Percentiles rank a stretch among this genome's conserved stretches.
phyloP scores from a whole-genome alignment of 2,329 filamentous ascomycete species.

The Talaromyces rugulosus region DNA sequence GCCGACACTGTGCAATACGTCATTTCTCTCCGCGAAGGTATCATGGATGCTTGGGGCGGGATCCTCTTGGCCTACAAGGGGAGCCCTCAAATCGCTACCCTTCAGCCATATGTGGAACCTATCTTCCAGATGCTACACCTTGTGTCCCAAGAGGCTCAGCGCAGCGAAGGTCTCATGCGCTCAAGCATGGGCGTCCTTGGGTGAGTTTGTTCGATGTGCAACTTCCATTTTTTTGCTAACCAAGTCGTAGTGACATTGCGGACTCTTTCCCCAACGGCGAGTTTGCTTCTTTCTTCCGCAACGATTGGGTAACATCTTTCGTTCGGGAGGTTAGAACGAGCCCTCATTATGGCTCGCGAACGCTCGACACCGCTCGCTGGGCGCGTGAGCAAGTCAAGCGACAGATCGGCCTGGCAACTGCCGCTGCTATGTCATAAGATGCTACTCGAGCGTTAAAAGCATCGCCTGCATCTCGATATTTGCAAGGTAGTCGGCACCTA shows the following conservation, averaged over 20 bases:
- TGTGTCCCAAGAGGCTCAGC: constrained; percentile 77
- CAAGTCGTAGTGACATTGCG: constrained; percentile 69
- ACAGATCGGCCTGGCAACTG: constrained; percentile 51
- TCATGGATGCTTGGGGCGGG: constrained; percentile 98
- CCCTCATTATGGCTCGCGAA: constrained; percentile 78
- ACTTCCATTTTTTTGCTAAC: not conserved
- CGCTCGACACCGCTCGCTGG: constrained; percentile 93
- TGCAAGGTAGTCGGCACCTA: not conserved
- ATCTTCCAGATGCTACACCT: constrained; percentile 84
- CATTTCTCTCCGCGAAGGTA: constrained; percentile 88
- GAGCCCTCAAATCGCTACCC: constrained; percentile 55
- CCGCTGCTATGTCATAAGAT: constrained; percentile 35
- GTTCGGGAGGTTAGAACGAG: constrained; percentile 90
- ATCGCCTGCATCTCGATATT: not conserved
- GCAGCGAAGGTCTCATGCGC: constrained; percentile 85
- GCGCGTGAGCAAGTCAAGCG: constrained; percentile 96
- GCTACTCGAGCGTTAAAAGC: not conserved
- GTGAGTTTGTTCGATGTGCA: constrained; percentile 50
- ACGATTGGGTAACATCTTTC: constrained; percentile 84
- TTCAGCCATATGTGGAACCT: constrained; percentile 73
- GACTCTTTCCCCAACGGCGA: constrained; percentile 91
- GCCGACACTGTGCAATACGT: constrained; percentile 98
- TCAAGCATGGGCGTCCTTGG: constrained; percentile 97
- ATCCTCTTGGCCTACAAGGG: constrained; percentile 92
- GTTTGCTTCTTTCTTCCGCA: constrained; percentile 76